phyloP scores from a whole-genome alignment of 2,329 filamentous ascomycete species.

The Botrytis aclada region DNA sequence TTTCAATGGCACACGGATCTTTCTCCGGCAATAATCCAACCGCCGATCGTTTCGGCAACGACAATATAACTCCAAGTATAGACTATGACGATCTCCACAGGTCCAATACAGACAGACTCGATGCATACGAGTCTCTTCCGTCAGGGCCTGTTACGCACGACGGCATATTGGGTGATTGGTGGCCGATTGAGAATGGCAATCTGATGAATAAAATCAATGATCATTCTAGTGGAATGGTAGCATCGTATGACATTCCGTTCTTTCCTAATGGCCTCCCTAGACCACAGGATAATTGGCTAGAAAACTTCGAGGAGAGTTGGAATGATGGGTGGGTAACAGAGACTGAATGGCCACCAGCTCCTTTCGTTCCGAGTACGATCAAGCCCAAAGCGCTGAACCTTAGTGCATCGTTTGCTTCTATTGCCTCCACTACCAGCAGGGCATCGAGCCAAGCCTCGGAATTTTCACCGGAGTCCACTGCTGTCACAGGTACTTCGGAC shows the following conservation, averaged over 20 bases:
- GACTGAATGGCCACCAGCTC: constrained; percentile 22
- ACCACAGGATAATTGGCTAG: constrained; percentile 2
- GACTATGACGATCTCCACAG: constrained; percentile 24
- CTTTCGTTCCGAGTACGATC: constrained; percentile 26
- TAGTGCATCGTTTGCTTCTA: constrained; percentile 21
- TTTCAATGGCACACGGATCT: constrained; percentile 21
- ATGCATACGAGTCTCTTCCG: not conserved
- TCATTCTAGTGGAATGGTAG: not conserved
- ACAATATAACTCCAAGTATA: constrained; percentile 22
- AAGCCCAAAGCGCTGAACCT: constrained; percentile 32
- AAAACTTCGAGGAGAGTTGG: constrained; percentile 23
- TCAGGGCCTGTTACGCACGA: not conserved
- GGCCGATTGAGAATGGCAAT: constrained; percentile 4
- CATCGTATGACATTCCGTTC: constrained; percentile 14
- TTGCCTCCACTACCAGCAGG: constrained; percentile 26
- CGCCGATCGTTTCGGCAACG: constrained; percentile 16
- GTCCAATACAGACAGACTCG: not conserved
- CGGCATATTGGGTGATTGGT: constrained; percentile 20
- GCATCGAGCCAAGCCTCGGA: constrained; percentile 27
- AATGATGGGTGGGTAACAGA: not conserved
- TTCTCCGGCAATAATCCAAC: constrained; percentile 16
- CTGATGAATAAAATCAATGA: not conserved
- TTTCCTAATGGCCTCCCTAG: constrained; percentile 28
- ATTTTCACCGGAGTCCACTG: constrained; percentile 23
- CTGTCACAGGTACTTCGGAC: constrained; percentile 19